Evolutionary conservation across 2,329 filamentous ascomycete species (phyloP).

Genomic region (Diaporthe sp.): DNA sequence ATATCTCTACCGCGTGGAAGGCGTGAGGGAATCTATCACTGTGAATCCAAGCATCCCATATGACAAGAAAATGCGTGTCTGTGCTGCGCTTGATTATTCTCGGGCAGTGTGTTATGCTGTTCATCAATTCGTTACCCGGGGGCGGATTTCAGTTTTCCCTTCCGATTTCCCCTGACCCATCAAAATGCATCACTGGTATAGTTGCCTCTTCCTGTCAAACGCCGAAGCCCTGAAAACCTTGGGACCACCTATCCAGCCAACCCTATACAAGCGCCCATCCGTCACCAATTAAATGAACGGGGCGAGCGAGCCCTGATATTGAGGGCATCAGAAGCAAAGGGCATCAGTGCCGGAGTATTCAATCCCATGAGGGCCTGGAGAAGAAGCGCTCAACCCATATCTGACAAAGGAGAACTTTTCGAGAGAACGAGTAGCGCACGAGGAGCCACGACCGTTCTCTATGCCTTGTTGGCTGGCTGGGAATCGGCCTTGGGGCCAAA

Average conservation of each 20-base stretch:
- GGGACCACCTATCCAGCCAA: conserved; percentile 8
- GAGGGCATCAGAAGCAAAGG: neutral
- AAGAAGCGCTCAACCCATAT: neutral
- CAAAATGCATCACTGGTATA: conserved; percentile 30
- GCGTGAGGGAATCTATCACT: conserved; percentile 53
- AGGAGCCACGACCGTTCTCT: neutral
- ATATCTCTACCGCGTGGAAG: conserved; percentile 73
- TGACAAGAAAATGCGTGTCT: neutral
- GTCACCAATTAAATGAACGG: conserved; percentile 13
- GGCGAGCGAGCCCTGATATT: neutral
- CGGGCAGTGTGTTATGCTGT: conserved; percentile 11
- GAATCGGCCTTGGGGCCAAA: conserved; percentile 42
- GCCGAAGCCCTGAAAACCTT: conserved; percentile 33
- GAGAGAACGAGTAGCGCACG: neutral
- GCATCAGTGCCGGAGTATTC: neutral
- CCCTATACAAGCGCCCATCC: neutral
- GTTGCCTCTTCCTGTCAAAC: conserved; percentile 28
- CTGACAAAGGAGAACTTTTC: conserved; percentile 31
- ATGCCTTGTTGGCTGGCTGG: conserved; percentile 25
- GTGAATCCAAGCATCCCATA: conserved; percentile 15
- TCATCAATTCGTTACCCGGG: conserved; percentile 36
- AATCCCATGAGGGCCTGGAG: neutral
- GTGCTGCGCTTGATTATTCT: neutral
- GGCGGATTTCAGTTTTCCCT: neutral
- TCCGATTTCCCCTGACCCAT: neutral